Evolutionary conservation across 768 basidiomycete genomes (phyloP).

Genomic region (Leccinum rimulosum): DNA sequence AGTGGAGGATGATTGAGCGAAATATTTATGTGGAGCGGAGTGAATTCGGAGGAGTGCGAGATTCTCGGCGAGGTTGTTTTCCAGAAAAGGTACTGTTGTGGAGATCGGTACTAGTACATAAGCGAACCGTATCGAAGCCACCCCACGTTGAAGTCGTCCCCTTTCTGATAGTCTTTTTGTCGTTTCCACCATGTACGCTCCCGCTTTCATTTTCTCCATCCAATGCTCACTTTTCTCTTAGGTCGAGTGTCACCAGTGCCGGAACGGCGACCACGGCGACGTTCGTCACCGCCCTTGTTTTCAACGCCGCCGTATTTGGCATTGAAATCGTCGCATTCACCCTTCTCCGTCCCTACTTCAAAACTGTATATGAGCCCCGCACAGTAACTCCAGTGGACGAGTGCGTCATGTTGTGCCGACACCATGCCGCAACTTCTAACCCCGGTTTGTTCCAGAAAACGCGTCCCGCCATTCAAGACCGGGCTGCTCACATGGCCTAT

Average conservation of each 20-base stretch:
- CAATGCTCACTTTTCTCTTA: slow-evolving; percentile 12
- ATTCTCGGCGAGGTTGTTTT: neutral
- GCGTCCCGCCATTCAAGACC: slow-evolving; percentile 49
- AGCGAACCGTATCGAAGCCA: slow-evolving; percentile 11
- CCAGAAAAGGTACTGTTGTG: slow-evolving; percentile 10
- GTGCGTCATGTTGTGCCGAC: slow-evolving; percentile 29
- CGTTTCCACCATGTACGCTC: slow-evolving; percentile 22
- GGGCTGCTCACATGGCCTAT: slow-evolving; percentile 64
- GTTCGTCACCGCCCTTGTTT: slow-evolving; percentile 81
- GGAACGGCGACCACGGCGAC: slow-evolving; percentile 66
- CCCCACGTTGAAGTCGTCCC: neutral
- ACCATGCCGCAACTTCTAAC: neutral
- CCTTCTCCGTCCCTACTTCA: slow-evolving; percentile 81
- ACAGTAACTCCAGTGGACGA: slow-evolving; percentile 56
- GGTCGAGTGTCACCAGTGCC: slow-evolving; percentile 43
- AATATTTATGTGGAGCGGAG: neutral
- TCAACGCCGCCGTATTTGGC: slow-evolving; percentile 75
- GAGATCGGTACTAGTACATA: neutral
- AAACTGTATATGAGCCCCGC: slow-evolving; percentile 84
- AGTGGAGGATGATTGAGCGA: too few relatives aligned
- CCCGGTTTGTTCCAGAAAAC: slow-evolving; percentile 44
- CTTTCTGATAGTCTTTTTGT: slow-evolving; percentile 13
- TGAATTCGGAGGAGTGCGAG: neutral
- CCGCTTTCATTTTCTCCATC: neutral
- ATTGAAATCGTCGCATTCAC: slow-evolving; percentile 76